Evolutionary conservation across 2,329 filamentous ascomycete species (phyloP).

Genomic region (Colletotrichum sp.): DNA sequence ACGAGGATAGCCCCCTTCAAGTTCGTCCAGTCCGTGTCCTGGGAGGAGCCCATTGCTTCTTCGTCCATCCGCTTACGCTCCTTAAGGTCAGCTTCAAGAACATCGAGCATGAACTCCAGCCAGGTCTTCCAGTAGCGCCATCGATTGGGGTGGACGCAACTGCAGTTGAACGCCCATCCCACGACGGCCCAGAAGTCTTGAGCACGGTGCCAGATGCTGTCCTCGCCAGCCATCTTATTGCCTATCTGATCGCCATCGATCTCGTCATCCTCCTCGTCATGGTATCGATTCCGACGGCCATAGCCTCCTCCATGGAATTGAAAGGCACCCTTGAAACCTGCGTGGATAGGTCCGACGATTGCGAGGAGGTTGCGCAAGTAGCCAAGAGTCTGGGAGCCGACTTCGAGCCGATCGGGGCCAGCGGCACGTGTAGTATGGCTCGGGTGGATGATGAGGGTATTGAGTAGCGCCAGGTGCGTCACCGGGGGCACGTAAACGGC

Average conservation of each 20-base stretch:
- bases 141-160: constrained; percentile 70
- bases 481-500: constrained; percentile 71
- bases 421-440: constrained; percentile 75
- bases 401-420: constrained; percentile 62
- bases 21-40: constrained; percentile 24
- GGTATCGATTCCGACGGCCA: constrained; percentile 44
- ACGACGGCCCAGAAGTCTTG: constrained; percentile 89
- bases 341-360: constrained; percentile 71
- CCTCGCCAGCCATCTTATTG: constrained; percentile 64
- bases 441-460: constrained; percentile 83
- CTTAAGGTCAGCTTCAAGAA: constrained; percentile 74
- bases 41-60: constrained; percentile 26
- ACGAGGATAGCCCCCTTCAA: constrained; percentile 61
- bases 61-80: constrained; percentile 58
- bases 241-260: constrained; percentile 58
- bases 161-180: constrained; percentile 92
- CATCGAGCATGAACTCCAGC: constrained; percentile 80
- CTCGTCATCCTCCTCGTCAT: constrained; percentile 41
- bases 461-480: constrained; percentile 77
- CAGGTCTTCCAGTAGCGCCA: constrained; percentile 86
- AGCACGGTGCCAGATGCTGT: constrained; percentile 75
- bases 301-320: constrained; percentile 58
- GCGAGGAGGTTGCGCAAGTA: constrained; percentile 73
- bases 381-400: constrained; percentile 69
- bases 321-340: constrained; percentile 75